Base-by-base conservation (phyloP, 345 rosid genomes). In the Erodium maritimum region DNA sequence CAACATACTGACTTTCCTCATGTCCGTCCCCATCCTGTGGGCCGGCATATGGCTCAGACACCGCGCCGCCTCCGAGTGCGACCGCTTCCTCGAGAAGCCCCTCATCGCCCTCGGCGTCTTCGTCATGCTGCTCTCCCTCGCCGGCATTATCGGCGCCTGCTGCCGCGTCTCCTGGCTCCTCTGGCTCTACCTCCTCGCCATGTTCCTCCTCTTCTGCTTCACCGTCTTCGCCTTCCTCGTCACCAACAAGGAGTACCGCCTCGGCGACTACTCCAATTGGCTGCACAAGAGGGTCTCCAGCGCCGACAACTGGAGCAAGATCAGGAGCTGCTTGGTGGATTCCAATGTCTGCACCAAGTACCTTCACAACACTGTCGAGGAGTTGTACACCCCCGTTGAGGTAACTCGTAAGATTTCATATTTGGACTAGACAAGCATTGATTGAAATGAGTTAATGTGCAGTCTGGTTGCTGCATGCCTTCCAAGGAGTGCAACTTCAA, bases 391-490 rank as follows among this genome's bases (percentile, higher is more conserved):
- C 16, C 58, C 48, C 58, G 37, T n/a, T n/a, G n/a, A n/a, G n/a
- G n/a, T n/a, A n/a, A n/a, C n/a, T n/a, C n/a, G n/a, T n/a, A n/a
- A n/a, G n/a, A n/a, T n/a, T n/a, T n/a, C n/a, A n/a, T n/a, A n/a
- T n/a, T n/a, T n/a, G n/a, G n/a, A n/a, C n/a, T n/a, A n/a, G n/a
- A n/a, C n/a, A n/a, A n/a, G n/a, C n/a, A n/a, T n/a, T n/a, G n/a
- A n/a, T n/a, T n/a, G n/a, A n/a, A n/a, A n/a, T n/a, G n/a, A n/a
- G n/a, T n/a, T n/a, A n/a, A n/a, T n/a, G n/a, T n/a, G 65, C 83
- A 91, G 91, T 82, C 96, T 65, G 96, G 96, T 50, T 91, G 95
- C 83, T 91, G 97, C 68, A 91, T 84, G 80, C 95, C 96, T 17
- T 73, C 96, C 2, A 71, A 74, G 58, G 87, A 75, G 65, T 91